Base-by-base conservation (phyloP, 495 filamentous ascomycete genomes). In the Cudoniella acicularis region DNA sequence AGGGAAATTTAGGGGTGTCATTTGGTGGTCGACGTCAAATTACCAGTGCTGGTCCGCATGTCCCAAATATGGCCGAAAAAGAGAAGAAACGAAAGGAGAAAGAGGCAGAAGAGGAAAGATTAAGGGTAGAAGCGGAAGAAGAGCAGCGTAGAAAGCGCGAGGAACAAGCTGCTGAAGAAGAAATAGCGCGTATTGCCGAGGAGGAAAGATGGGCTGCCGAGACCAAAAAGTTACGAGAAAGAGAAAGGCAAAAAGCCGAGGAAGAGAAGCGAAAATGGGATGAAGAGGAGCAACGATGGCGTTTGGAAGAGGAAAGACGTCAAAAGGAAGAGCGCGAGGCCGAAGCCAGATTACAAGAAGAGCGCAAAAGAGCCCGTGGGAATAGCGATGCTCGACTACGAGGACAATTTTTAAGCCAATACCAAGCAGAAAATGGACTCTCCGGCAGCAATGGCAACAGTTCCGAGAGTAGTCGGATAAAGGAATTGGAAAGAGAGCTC, bases 1-100 rank as follows among this genome's bases (percentile, higher is more conserved):
- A 99, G 71, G 93, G 89, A 4, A 98, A 96, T 67, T 84, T 96
- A 59, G 95, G 95, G 18, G 87, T 99, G 60, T 82, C 88, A 4
- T 99, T 97, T 69, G 95, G 95, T 52, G 89, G 84, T 21, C 83
- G 91, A 57, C 81, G 95, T 45, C 95, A 99, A 72, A 98, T 99
- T 64, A 98, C 94, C 1, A 89, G 80, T 60, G 81, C 90, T 9
- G 79, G 79, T 26, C 95, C 95, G 6, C 67, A 83, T 61, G 90
- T 96, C 0, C 91, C 91, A 0, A 92, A 79, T 65, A 58, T 89
- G 64, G 73, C 70, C 40, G 78, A 82, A 49, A 83, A 82, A 65
- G 78, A 83, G 69, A 78, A 76, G 52, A 70, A 64, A 42, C 69
- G 80, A 23, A 78, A 73, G 54, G 81, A 83, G 57, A 67, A 78